Evolutionary conservation across 129 eudicot genomes (phyloP).

Genomic region (Escallonia rubra): DNA sequence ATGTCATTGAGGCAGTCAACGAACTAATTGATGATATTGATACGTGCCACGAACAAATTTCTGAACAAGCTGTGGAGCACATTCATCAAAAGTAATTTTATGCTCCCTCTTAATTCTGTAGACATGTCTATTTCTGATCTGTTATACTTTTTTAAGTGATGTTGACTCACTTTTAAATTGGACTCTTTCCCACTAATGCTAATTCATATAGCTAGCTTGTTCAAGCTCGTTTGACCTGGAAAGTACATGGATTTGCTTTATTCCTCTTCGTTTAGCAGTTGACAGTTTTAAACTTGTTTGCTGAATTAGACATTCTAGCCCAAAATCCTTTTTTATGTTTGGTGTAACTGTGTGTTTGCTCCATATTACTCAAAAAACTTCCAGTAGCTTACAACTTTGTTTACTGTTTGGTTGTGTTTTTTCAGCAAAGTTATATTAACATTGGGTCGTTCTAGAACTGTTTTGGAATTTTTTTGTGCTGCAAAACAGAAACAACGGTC

Average conservation of each 20-base stretch:
- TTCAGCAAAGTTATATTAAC: background rate
- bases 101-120: background rate
- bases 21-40: background rate
- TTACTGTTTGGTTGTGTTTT: background rate
- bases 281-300: too few relatives aligned
- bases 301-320: too few relatives aligned
- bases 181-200: too few relatives aligned
- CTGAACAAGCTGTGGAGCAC: background rate
- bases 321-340: too few relatives aligned
- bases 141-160: background rate
- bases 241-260: too few relatives aligned
- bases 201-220: too few relatives aligned
- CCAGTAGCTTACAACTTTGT: too few relatives aligned
- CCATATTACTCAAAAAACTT: too few relatives aligned
- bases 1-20: slow-evolving; percentile 4
- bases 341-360: too few relatives aligned
- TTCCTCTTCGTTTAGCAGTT: too few relatives aligned
- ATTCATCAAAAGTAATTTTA: background rate
- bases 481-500: background rate
- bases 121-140: background rate
- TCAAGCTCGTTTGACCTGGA: too few relatives aligned
- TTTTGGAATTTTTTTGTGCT: background rate
- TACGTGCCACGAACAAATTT: background rate
- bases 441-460: slow-evolving; percentile 3
- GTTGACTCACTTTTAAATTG: background rate